Evolutionary conservation across 495 filamentous ascomycete genomes (phyloP), one percentile per base, ranked within the genome.

Genomic region (Trichoderma erinaceum): DNA sequence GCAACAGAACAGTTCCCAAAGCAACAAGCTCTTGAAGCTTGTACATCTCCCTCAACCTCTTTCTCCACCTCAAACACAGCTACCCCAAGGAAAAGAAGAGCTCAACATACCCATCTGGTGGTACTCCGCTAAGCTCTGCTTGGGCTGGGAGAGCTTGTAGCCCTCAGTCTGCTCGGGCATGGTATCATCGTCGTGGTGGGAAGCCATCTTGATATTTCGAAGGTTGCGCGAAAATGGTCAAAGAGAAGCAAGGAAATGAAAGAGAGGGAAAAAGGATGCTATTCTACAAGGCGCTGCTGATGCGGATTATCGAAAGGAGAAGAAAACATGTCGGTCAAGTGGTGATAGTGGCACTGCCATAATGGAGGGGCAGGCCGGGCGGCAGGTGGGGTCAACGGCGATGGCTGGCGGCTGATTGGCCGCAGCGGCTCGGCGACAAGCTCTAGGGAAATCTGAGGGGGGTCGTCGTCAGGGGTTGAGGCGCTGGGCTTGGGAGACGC

Each of bases 61-160:
- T 25, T 52, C 48, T 11, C 21, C n/a, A 12, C 18, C 48, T 21
- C 10, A 3, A 21, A 6, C 4, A n/a, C 48, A 21, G n/a, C 48
- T 21, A 10, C 18, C 35, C 35, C 3, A 38, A 38, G 35, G n/a
- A 11, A 66, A 68, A 38, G 13, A 61, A 63, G 41, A 58, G 29
- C 41, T 64, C 8, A 38, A 85, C 91, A 76, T 82, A 97, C 95
- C 95, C 78, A 99, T 88, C 73, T 97, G 80, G 69, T 90, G 80
- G 79, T 97, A 97, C 78, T 97, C 92, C 67, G 92, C 88, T 71
- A 99, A 84, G 69, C 91, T 93, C 86, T 97, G 97, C 88, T 97
- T 97, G 69, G 81, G 81, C 86, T 97, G 92, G 71, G 92, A 92
- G 71, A 97, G 89, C 85, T 95, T 97, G 88, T 96, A 99, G 72